Evolutionary conservation across 139 green algal genomes (phyloP).

Genomic region (Auxenochlorella pyrenoidosa): DNA sequence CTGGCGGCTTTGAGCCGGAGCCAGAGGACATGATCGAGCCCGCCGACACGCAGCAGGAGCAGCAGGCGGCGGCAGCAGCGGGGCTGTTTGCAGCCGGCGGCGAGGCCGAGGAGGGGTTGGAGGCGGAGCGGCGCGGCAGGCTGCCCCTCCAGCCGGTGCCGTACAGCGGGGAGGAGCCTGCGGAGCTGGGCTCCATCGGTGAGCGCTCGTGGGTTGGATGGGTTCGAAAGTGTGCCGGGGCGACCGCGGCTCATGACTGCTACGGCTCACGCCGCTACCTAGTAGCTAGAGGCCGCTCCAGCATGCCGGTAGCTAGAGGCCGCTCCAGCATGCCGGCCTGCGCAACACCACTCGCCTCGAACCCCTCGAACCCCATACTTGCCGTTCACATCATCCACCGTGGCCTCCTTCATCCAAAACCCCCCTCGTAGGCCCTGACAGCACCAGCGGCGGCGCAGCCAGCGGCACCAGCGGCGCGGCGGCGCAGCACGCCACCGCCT

Average conservation of each 20-base stretch:
- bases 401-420: too few species aligned
- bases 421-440: neutral
- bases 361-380: too few species aligned
- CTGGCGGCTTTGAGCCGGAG: neutral
- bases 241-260: too few species aligned
- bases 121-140: neutral
- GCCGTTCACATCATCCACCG: too few species aligned
- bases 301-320: too few species aligned
- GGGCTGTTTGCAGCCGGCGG: neutral
- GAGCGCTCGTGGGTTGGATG: neutral
- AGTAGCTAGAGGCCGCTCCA: too few species aligned
- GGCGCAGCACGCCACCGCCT: conserved; percentile 19
- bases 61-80: neutral
- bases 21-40: conserved; percentile 1
- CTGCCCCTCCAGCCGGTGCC: neutral
- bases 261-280: too few species aligned
- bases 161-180: neutral
- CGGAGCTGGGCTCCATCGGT: conserved; percentile 17
- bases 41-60: conserved; percentile 28
- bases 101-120: neutral
- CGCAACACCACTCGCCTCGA: too few species aligned
- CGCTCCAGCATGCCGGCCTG: too few species aligned
- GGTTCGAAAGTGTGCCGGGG: too few species aligned
- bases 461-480: neutral
- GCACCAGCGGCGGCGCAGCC: neutral